Evolutionary conservation across 768 basidiomycete species (phyloP), one percentile per base, ranked within the genome.

Genomic region (Lenzites betulinus): DNA sequence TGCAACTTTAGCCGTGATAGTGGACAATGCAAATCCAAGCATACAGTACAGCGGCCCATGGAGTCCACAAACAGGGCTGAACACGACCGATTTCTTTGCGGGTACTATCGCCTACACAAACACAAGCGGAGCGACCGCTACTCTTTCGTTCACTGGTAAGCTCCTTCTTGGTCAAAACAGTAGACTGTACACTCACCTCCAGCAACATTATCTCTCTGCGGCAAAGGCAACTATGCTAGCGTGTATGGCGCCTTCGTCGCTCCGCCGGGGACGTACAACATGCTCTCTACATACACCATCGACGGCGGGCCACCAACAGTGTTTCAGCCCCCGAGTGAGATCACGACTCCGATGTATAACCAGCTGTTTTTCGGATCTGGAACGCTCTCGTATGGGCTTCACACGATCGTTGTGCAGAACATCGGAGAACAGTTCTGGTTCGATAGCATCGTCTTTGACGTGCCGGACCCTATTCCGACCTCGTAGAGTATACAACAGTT

Each of bases 381-480:
- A n/a, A 22, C 6, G 41, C 28, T 59, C 8, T 28, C 50, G 1
- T 15, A 30, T 1, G 58, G 50, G 18, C 8, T 18, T 22, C 58
- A 59, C 43, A 26, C 13, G 9, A 25, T 59, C 42, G 46, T 26
- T 15, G 41, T 59, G 35, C 16, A 51, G 13, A 59, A 59, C 22
- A 50, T 59, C 33, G 58, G 58, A 12, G 42, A 51, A 42, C 48
- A 59, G 35, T 52, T 51, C 42, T 59, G 49, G 48, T n/a, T 59
- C 30, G 58, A 59, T 41, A 44, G 15, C 18, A 59, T 59, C n/a
- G 30, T 44, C 20, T n/a, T 51, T 9, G 49, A 35, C 6, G 30
- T 18, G 13, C 47, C 47, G 2, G 30, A 15, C 11, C 13, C 3
- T 3, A 28, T 6, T 12, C 20, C 26, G 18, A 23, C 46, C 4